Evolutionary conservation across 73 alveolate species (phyloP).

Genomic region (Tetrahymena elliotti): DNA sequence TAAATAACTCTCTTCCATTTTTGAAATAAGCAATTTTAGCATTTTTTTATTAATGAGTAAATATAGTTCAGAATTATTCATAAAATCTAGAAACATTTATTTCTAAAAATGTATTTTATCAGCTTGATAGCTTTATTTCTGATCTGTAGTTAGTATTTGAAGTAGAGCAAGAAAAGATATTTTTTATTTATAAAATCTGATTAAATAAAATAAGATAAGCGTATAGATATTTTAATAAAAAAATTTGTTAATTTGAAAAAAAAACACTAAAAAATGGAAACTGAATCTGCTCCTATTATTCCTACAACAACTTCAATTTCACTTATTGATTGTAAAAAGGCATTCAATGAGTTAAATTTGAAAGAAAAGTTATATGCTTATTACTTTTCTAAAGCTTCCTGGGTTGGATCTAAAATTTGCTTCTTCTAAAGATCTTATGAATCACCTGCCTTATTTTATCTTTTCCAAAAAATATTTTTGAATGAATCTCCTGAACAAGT

Average conservation of each 20-base stretch:
- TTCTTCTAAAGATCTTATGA: conserved; percentile 81
- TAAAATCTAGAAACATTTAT: no score
- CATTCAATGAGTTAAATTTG: not conserved
- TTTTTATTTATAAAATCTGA: no score
- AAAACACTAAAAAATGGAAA: not conserved
- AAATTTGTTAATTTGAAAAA: not conserved
- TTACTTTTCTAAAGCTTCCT: conserved; percentile 79
- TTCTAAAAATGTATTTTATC: no score
- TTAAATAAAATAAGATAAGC: not conserved
- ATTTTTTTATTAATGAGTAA: no score
- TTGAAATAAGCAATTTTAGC: no score
- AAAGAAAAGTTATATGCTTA: conserved; percentile 87
- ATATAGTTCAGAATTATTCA: no score
- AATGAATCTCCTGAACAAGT: conserved; percentile 18
- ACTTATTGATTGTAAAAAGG: not conserved
- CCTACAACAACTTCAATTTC: not conserved
- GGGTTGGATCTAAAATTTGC: conserved; percentile 87
- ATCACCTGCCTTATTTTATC: conserved; percentile 90
- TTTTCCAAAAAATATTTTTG: conserved; percentile 70
- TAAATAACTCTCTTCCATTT: no score
- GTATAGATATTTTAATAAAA: not conserved
- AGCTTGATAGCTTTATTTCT: no score
- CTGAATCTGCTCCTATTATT: not conserved
- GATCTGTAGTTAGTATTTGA: no score
- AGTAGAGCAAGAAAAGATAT: no score